A percentile compares a stretch with the other conserved stretches of the same genome.
These are phyloP conservation scores for Besnoitia besnoiti DNA, from an alignment of 169 alveolate species.

Conservation along the genomic window DNA sequence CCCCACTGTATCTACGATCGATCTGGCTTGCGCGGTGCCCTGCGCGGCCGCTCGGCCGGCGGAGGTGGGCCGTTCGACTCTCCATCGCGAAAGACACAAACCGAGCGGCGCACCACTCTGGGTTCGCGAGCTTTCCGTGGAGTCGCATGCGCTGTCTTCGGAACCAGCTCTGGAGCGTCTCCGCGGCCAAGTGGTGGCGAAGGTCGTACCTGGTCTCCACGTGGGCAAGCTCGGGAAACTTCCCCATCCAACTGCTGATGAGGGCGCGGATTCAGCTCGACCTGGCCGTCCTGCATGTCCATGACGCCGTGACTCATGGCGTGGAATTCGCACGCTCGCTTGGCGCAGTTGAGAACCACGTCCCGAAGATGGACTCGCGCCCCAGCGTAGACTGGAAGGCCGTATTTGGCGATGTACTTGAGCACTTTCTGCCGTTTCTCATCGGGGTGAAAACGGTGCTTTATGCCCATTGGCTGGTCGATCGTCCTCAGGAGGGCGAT, in stretches of 20 bases:
- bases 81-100: neutral
- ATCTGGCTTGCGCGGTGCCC: neutral
- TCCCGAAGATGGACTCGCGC: slow-evolving; percentile 60
- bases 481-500: slow-evolving; percentile 39
- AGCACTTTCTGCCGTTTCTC: slow-evolving; percentile 23
- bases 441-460: slow-evolving; percentile 18
- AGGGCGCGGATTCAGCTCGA: slow-evolving; percentile 60
- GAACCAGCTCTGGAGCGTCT: slow-evolving; percentile 50
- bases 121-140: slow-evolving; percentile 19
- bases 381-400: slow-evolving; percentile 53
- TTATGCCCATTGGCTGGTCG: slow-evolving; percentile 53
- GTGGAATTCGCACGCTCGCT: slow-evolving; percentile 69
- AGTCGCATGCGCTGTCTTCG: slow-evolving; percentile 10
- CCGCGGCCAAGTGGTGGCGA: slow-evolving; percentile 57
- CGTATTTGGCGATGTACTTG: slow-evolving; percentile 43
- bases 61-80: neutral
- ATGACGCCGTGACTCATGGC: slow-evolving; percentile 50
- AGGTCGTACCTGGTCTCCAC: slow-evolving; percentile 2
- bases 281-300: slow-evolving; percentile 44
- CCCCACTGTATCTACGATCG: neutral
- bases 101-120: slow-evolving; percentile 16
- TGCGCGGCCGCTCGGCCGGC: slow-evolving; percentile 14
- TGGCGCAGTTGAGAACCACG: slow-evolving; percentile 48
- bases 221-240: slow-evolving; percentile 34
- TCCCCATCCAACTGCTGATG: slow-evolving; percentile 55